Base-by-base conservation (phyloP, 345 rosid genomes). In the Salix dunnii region DNA sequence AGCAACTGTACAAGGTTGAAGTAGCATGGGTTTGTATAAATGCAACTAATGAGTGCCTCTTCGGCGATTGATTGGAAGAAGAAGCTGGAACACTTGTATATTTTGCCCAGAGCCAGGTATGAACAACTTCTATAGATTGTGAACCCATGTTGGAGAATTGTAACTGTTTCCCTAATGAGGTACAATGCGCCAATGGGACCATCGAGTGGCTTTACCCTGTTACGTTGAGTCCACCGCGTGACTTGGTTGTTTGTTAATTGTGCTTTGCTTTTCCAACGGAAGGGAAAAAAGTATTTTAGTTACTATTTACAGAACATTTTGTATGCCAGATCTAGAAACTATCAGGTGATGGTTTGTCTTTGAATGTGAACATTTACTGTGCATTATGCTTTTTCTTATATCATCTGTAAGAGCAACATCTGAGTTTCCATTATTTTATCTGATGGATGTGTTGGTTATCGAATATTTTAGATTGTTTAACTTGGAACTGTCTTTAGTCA, bases 21-120 rank as follows among this genome's bases (percentile, higher is more conserved):
- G 70, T 20, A 53, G 76, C 75, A 40, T 62, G 74, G 33, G 72
- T 69, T 51, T 74, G 76, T 69, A 40, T 70, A 79, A 77, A 78
- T 43, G 78, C 80, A 72, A 38, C 67, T 31, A 49, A 46, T 64
- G 77, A 20, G 68, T 33, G 67, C 78, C 6, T 27, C 77, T 33
- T 74, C 28, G 78, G 79, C 66, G 82, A 62, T 51, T 66, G 40
- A 77, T 46, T 68, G 30, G 74, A 66, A 72, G 75, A 82, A 71
- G 75, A 70, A 74, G 31, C 78, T 70, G 72, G 72, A 78, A 76
- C 79, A 78, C 82, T 75, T 82, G 84, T 77, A 86, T 67, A 73
- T 80, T 76, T 63, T 75, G 77, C 70, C 67, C 62, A 58, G 83
- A 78, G 83, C 84, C 85, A 75, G 83, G 86, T 79, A 65, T 35